phyloP scores from a whole-genome alignment of 768 basidiomycete species.

The Boletus bicolor region DNA sequence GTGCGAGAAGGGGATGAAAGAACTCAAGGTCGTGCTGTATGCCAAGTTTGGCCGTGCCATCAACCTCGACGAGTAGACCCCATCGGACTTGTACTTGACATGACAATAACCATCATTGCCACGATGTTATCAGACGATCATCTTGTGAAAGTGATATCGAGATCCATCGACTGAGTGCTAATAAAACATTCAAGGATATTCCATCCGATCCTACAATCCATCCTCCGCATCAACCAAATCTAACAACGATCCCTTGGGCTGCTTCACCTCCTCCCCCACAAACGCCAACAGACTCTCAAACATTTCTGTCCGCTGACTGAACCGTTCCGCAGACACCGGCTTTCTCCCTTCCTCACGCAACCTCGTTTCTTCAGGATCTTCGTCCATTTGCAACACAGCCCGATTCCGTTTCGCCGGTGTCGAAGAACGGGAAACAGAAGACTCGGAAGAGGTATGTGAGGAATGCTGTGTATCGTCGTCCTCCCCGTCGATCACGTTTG shows the following conservation, averaged over 20 bases:
- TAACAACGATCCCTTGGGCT: constrained; percentile 61
- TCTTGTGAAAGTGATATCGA: neutral
- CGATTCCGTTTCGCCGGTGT: constrained; percentile 19
- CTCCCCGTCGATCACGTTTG: constrained; percentile 38
- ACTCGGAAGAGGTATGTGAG: constrained; percentile 2
- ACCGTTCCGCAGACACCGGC: constrained; percentile 45
- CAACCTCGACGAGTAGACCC: constrained; percentile 74
- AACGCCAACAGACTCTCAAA: constrained; percentile 68
- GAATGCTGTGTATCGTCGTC: constrained; percentile 13
- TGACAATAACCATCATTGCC: neutral
- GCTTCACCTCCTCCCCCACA: constrained; percentile 59
- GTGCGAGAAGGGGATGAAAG: constrained; percentile 75
- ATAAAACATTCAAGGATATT: neutral
- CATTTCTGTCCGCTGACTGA: constrained; percentile 62
- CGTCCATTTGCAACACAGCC: constrained; percentile 25
- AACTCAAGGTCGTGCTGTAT: constrained; percentile 74
- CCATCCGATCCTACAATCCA: constrained; percentile 16
- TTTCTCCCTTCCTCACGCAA: constrained; percentile 29
- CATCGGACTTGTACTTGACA: neutral
- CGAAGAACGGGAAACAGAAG: neutral
- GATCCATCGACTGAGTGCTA: neutral
- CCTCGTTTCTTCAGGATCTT: constrained; percentile 27
- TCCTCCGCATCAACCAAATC: constrained; percentile 52
- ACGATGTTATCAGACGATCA: neutral
- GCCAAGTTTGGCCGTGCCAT: constrained; percentile 92